Conservation (phyloP, 441 rosid species). For the Eruca vesicaria region DNA sequence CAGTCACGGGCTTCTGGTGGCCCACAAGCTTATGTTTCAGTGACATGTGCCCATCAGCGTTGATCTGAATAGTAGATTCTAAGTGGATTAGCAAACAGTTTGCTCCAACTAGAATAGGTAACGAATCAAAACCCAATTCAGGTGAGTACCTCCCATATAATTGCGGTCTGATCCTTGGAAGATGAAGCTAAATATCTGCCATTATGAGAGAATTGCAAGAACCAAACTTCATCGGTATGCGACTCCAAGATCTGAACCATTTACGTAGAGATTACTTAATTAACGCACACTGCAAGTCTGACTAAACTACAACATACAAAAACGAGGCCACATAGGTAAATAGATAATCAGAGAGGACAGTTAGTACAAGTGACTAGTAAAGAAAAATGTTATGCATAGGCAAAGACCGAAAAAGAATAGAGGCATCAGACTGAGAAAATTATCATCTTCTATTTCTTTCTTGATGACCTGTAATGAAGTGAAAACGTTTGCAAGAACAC, state of each 20-base stretch:
- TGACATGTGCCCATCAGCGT: slow-evolving; percentile 44
- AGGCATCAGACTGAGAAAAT: slow-evolving; percentile 3
- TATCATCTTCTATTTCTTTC: slow-evolving; percentile 12
- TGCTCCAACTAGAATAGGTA: slow-evolving; percentile 2
- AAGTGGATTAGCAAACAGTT: slow-evolving; percentile 17
- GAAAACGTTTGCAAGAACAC: background rate
- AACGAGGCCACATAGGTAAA: slow-evolving; percentile 6
- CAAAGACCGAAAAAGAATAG: slow-evolving; percentile 1
- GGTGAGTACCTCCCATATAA: slow-evolving; percentile 79
- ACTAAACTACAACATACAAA: slow-evolving; percentile 29
- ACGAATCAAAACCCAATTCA: background rate
- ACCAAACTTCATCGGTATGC: slow-evolving; percentile 92
- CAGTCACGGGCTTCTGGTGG: slow-evolving; percentile 63
- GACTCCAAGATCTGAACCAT: slow-evolving; percentile 71
- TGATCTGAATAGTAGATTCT: slow-evolving; percentile 44
- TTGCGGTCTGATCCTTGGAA: slow-evolving; percentile 68
- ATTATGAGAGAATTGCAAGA: slow-evolving; percentile 80
- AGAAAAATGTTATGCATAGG: background rate
- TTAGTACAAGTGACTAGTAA: background rate
- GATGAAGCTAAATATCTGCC: slow-evolving; percentile 88
- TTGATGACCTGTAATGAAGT: background rate
- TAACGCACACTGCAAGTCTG: slow-evolving; percentile 24
- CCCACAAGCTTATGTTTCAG: slow-evolving; percentile 60
- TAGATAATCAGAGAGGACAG: background rate
- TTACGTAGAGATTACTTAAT: slow-evolving; percentile 30